These are phyloP conservation scores for Agaricus subrufescens DNA, from an alignment of 768 basidiomycete species.

Conservation along the genomic window DNA sequence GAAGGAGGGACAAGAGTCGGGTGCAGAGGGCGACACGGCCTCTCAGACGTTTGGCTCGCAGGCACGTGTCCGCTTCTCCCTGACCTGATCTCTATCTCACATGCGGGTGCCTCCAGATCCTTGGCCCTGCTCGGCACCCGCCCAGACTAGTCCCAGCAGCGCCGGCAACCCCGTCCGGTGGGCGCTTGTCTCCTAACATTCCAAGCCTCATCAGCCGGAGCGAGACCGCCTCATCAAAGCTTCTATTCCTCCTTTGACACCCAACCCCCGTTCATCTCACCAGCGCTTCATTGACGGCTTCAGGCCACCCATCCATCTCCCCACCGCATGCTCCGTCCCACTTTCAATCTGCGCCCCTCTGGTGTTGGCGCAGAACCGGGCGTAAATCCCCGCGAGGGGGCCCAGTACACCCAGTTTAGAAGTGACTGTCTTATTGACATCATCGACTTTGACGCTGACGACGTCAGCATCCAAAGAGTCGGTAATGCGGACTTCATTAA, in stretches of 20 bases:
- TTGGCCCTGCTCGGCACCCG: no score
- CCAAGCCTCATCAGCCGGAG: not conserved
- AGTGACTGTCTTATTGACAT: constrained; percentile 58
- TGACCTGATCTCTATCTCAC: no score
- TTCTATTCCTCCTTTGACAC: not conserved
- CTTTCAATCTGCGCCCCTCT: not conserved
- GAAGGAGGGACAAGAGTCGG: not conserved
- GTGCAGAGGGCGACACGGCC: no score
- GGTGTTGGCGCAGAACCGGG: constrained; percentile 60
- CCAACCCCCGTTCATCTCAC: not conserved
- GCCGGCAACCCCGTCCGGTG: not conserved
- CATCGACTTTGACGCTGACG: constrained; percentile 51
- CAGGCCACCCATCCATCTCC: not conserved
- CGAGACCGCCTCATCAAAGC: not conserved
- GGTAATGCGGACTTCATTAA: constrained; percentile 47
- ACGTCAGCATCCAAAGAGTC: constrained; percentile 38
- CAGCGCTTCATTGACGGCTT: not conserved
- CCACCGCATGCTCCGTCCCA: not conserved
- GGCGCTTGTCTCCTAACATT: not conserved
- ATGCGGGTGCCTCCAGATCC: no score
- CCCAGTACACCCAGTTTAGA: constrained; percentile 46
- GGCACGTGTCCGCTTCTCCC: no score
- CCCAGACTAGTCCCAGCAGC: no score
- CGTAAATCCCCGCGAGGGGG: constrained; percentile 48
- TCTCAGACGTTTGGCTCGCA: no score